Evolutionary conservation across 176 grass and related monocot genomes (phyloP).

Genomic region (Secale cereale): DNA sequence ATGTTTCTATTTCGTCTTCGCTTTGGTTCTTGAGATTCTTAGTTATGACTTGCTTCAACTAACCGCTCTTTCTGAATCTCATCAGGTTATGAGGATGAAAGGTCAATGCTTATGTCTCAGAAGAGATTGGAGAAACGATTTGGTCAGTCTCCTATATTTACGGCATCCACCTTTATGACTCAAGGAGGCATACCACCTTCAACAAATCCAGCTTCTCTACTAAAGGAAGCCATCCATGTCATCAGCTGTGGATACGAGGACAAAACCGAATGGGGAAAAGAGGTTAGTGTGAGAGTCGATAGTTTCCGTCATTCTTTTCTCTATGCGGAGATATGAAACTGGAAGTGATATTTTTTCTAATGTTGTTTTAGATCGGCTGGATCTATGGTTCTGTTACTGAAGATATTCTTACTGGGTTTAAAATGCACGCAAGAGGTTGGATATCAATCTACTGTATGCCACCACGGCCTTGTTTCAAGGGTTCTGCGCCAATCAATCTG

Average conservation of each 20-base stretch:
- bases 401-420: constrained; percentile 97
- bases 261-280: constrained; percentile 99
- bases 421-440: constrained; percentile 97
- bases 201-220: constrained; percentile 83
- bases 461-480: constrained; percentile 78
- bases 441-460: constrained; percentile 98
- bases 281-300: constrained; percentile 56
- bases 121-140: constrained; percentile 96
- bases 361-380: constrained; percentile 85
- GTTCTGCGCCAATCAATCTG: constrained; percentile 96
- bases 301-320: background rate
- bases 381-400: constrained; percentile 94
- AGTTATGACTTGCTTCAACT: constrained; percentile 3
- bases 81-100: constrained; percentile 95
- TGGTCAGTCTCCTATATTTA: constrained; percentile 96
- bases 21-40: background rate
- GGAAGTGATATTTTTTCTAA: background rate
- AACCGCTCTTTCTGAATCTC: constrained; percentile 15
- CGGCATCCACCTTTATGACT: constrained; percentile 89
- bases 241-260: constrained; percentile 98
- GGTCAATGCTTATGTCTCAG: constrained; percentile 90
- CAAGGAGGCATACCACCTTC: constrained; percentile 91
- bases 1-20: background rate
- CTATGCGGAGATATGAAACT: background rate
- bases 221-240: constrained; percentile 98